Percentiles rank a stretch among this genome's conserved stretches.
phyloP scores from a whole-genome alignment of 345 rosid genomes.

The Orychophragmus violaceus region DNA sequence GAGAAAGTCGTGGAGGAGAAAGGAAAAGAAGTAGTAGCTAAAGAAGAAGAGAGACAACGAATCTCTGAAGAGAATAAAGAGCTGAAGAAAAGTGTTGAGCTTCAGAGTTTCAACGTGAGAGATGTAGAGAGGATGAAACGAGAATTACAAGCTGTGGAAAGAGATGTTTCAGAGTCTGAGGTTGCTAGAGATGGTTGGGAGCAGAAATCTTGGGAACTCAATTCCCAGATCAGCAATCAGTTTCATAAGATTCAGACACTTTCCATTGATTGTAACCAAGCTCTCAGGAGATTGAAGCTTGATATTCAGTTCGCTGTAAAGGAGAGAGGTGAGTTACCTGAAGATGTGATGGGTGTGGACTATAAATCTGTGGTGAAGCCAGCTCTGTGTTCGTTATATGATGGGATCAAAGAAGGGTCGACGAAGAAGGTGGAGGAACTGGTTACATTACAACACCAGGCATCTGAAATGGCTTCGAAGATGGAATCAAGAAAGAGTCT shows the following conservation, averaged over 20 bases:
- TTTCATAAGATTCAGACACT: conserved; percentile 65
- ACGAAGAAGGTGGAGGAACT: conserved; percentile 48
- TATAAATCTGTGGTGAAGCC: conserved; percentile 61
- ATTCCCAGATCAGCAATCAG: conserved; percentile 37
- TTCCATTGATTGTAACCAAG: conserved; percentile 71
- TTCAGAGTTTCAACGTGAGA: conserved; percentile 64
- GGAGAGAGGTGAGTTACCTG: conserved; percentile 50
- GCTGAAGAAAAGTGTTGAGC: conserved; percentile 60
- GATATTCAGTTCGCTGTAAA: conserved; percentile 52
- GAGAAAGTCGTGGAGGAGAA: conserved; percentile 59
- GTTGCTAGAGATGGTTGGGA: conserved; percentile 63
- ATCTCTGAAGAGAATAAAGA: conserved; percentile 65
- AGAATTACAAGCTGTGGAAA: conserved; percentile 81
- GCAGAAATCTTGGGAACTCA: conserved; percentile 77
- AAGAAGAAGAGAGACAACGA: conserved; percentile 54
- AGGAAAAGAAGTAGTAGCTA: conserved; percentile 42
- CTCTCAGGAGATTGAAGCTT: conserved; percentile 64
- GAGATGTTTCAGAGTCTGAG: conserved; percentile 66
- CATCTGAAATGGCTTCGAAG: conserved; percentile 47
- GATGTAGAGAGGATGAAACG: conserved; percentile 93
- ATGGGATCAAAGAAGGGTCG: conserved; percentile 48
- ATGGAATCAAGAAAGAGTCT: conserved; percentile 44
- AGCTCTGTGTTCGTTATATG: conserved; percentile 44
- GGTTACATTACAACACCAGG: conserved; percentile 47
- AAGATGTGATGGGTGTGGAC: conserved; percentile 77